Conservation (phyloP, 345 rosid genomes). For the Eucalyptus paniculata region DNA sequence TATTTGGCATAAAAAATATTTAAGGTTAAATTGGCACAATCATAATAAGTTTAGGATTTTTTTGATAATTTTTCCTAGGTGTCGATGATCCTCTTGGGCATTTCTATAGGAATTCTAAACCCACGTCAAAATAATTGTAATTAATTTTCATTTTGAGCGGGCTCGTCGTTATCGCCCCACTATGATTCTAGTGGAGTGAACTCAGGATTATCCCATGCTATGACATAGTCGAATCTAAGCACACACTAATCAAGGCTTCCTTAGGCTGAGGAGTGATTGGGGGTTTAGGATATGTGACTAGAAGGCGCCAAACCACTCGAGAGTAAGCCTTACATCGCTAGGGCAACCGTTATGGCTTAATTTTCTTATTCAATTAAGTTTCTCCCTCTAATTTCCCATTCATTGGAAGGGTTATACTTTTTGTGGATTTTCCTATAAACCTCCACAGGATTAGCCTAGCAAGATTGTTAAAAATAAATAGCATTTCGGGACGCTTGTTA, state of each 20-base stretch:
- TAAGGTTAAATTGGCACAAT: neutral
- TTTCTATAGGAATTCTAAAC: neutral
- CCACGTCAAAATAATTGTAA: fast-evolving
- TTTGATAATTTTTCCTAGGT: fast-evolving
- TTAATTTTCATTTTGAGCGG: neutral
- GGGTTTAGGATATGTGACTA: neutral
- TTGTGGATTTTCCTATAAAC: neutral
- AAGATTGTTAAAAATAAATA: neutral
- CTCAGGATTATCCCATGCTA: neutral
- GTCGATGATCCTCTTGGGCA: neutral
- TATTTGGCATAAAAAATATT: too few relatives aligned
- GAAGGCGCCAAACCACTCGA: neutral
- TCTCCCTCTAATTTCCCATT: neutral
- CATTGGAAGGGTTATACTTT: neutral
- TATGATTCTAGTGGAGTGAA: neutral
- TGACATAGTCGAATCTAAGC: neutral
- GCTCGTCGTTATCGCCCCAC: fast-evolving
- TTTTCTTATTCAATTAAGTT: neutral
- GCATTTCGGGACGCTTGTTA: neutral
- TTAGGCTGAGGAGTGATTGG: neutral
- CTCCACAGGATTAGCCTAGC: neutral
- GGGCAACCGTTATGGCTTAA: neutral
- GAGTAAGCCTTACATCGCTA: neutral
- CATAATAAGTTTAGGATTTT: fast-evolving
- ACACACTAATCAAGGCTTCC: neutral